Evolutionary conservation across 2,329 filamentous ascomycete genomes (phyloP).

Genomic region (Alternaria incomplexa): DNA sequence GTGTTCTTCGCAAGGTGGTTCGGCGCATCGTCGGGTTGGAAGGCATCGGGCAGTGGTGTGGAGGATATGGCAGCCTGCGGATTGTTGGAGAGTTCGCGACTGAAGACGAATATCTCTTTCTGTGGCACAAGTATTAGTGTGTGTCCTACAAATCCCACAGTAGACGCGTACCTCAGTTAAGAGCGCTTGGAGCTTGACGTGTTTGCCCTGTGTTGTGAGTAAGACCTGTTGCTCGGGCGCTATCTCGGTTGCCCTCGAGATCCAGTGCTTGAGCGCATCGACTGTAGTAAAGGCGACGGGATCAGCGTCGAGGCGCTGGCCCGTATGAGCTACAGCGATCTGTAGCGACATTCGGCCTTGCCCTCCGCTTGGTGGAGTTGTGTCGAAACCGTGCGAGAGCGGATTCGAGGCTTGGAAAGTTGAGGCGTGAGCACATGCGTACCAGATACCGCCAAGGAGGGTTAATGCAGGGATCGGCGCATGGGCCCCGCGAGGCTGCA

Average conservation of each 20-base stretch:
- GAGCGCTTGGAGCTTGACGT: slow-evolving; percentile 80
- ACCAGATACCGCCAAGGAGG: slow-evolving; percentile 32
- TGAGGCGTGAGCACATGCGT: slow-evolving; percentile 28
- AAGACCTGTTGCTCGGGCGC: slow-evolving; percentile 81
- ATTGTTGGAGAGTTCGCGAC: slow-evolving; percentile 64
- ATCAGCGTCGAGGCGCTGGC: slow-evolving; percentile 82
- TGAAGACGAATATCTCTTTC: slow-evolving; percentile 92
- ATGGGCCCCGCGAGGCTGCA: slow-evolving; percentile 29
- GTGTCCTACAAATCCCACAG: not conserved
- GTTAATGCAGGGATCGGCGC: slow-evolving; percentile 36
- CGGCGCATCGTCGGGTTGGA: slow-evolving; percentile 69
- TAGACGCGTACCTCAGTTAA: slow-evolving; percentile 72
- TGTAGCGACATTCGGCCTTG: slow-evolving; percentile 76
- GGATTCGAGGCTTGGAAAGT: slow-evolving; percentile 12
- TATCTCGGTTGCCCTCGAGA: slow-evolving; percentile 76
- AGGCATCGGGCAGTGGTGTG: slow-evolving; percentile 62
- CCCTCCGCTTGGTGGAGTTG: slow-evolving; percentile 27
- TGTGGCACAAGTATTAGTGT: slow-evolving; percentile 47
- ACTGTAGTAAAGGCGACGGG: slow-evolving; percentile 76
- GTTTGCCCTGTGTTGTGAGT: slow-evolving; percentile 83
- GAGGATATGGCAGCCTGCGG: slow-evolving; percentile 58
- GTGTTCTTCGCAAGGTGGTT: slow-evolving; percentile 81
- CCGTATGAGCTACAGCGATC: slow-evolving; percentile 91
- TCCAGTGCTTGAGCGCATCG: slow-evolving; percentile 84
- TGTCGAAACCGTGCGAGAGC: slow-evolving; percentile 26